Percentiles rank a stretch among this genome's conserved stretches.
These are phyloP conservation scores for Salix arbutifolia DNA, from an alignment of 345 rosid genomes.

Conservation along the genomic window DNA sequence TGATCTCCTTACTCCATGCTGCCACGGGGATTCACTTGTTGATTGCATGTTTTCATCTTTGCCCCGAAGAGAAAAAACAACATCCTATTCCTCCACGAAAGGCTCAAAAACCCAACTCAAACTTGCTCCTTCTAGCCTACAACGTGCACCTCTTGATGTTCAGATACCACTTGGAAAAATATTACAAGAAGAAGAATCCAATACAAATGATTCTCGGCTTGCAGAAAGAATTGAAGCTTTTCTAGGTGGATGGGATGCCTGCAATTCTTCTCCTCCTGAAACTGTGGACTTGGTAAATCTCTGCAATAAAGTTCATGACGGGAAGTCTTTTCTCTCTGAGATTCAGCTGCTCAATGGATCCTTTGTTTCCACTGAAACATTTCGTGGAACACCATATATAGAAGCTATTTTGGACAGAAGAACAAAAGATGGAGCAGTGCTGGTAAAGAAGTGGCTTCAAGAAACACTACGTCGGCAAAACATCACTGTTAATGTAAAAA, in stretches of 20 bases:
- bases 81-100: slow-evolving; percentile 28
- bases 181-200: slow-evolving; percentile 44
- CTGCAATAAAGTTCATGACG: slow-evolving; percentile 23
- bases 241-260: slow-evolving; percentile 65
- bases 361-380: slow-evolving; percentile 58
- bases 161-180: slow-evolving; percentile 71
- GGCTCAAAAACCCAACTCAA: slow-evolving; percentile 52
- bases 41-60: slow-evolving; percentile 79
- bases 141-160: slow-evolving; percentile 66
- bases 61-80: slow-evolving; percentile 62
- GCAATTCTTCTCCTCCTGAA: slow-evolving; percentile 37
- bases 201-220: slow-evolving; percentile 39
- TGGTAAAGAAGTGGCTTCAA: slow-evolving; percentile 94
- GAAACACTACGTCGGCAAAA: slow-evolving; percentile 72
- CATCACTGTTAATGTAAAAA: slow-evolving; percentile 46
- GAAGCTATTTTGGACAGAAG: slow-evolving; percentile 85
- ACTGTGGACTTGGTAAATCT: slow-evolving; percentile 30
- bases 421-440: slow-evolving; percentile 74
- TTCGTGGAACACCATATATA: slow-evolving; percentile 75
- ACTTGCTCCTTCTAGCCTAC: slow-evolving; percentile 40
- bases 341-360: slow-evolving; percentile 59
- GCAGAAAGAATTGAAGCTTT: slow-evolving; percentile 58
- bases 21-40: slow-evolving; percentile 86
- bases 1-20: slow-evolving; percentile 89
- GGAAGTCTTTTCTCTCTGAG: slow-evolving; percentile 31